Base-by-base conservation (phyloP, 1,284 basidiomycete genomes). In the Pseudozyma thailandica region DNA sequence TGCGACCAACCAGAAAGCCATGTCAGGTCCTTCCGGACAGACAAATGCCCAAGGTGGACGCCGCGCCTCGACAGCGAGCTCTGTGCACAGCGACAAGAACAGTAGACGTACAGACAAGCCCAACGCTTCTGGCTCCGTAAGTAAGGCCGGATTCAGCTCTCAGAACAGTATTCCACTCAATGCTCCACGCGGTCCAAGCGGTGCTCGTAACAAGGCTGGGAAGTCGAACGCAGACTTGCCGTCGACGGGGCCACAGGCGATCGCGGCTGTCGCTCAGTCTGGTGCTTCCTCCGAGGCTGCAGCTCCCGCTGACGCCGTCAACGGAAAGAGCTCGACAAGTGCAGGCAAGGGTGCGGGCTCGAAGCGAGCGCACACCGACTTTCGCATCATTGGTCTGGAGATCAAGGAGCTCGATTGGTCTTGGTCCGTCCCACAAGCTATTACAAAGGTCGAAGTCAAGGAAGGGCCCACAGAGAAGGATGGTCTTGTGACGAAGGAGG, bases 331-430 rank as follows among this genome's bases (percentile, higher is more conserved):
- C 37, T 49, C 47, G 33, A 41, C 37, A 39, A 50, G 44, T 18
- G 53, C 45, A 35, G 48, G 37, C 21, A 44, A 23, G 4, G 38
- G 43, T 10, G 35, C 46, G 13, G 31, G 57, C 45, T 44, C 42
- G n/a, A 65, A 65, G 35, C 46, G 52, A 37, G 52, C 46, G 16
- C 77, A 63, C 39, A 69, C 68, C 35, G 77, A 78, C 33, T 78
- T 77, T 35, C 63, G 70, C 20, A 75, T 78, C 48, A 45, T 51
- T 2, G 59, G 58, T 20, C 26, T 78, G 2, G 68, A 75, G 52
- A 77, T 78, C 51, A 61, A 70, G 16, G 61, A 59, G 33, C 58
- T 78, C 16, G 55, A 59, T 15, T 78, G 77, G 77, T 54, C 53
- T n/a, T 78, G 77, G 75, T 55, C 33, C 13, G 50, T 50, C 13